Conservation (phyloP, 148 eudicot species). For the Diospyros lotus region DNA sequence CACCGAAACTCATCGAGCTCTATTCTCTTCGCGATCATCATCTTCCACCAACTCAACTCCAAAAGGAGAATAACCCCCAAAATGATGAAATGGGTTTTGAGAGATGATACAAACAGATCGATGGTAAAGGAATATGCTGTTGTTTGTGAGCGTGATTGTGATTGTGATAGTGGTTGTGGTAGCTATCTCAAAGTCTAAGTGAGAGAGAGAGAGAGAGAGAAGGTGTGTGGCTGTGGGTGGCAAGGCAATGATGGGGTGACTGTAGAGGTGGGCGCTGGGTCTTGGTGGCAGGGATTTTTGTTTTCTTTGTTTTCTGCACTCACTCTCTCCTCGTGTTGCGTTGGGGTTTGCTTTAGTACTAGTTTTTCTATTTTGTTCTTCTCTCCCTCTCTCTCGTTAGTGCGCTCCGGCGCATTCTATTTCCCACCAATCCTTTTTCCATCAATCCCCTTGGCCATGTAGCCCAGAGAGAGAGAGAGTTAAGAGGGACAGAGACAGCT, state of each 20-base stretch:
- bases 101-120: background rate
- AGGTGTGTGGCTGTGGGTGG: constrained; percentile 3
- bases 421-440: constrained; percentile 8
- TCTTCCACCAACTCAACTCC: background rate
- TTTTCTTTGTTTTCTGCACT: background rate
- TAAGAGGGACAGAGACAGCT: background rate
- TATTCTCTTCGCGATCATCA: background rate
- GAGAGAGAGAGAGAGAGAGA: constrained; percentile 9
- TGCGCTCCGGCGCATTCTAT: constrained; percentile 6
- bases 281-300: background rate
- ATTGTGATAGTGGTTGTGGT: constrained; percentile 1
- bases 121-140: background rate
- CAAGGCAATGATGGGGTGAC: constrained; percentile 14
- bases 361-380: too few relatives aligned
- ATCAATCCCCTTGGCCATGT: background rate
- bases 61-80: background rate
- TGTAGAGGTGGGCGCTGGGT: constrained; percentile 14
- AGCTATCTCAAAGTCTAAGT: background rate
- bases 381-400: background rate
- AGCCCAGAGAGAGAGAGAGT: background rate
- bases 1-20: background rate
- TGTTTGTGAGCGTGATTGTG: constrained; percentile 15
- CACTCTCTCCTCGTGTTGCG: background rate
- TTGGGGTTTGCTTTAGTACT: too few relatives aligned
- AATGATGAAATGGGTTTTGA: background rate